Conservation (phyloP, 2,329 filamentous ascomycete genomes). For the Dactylonectria estremocensis region DNA sequence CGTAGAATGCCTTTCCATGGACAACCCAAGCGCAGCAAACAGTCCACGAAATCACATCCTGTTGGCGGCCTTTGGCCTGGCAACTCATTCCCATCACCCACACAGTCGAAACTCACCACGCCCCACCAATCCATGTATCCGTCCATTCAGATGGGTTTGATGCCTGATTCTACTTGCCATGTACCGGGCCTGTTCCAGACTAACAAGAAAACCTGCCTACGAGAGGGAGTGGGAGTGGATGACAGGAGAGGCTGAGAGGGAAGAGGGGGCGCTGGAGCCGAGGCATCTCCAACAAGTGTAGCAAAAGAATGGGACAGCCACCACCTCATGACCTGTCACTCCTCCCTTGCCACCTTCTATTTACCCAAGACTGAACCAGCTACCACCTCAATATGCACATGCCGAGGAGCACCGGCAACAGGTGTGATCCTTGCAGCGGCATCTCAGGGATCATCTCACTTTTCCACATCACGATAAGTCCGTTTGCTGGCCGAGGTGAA, state of each 20-base stretch:
- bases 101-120: constrained; percentile 5
- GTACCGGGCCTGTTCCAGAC: constrained; percentile 21
- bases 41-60: neutral
- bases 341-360: neutral
- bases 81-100: neutral
- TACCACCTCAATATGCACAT: neutral
- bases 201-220: constrained; percentile 9
- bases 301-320: neutral
- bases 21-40: neutral
- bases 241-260: neutral
- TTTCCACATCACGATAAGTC: neutral
- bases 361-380: neutral
- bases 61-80: neutral
- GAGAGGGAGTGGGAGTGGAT: neutral
- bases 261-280: neutral
- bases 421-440: neutral
- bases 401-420: constrained; percentile 10
- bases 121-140: constrained; percentile 12
- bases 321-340: neutral
- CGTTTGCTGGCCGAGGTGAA: neutral
- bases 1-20: neutral
- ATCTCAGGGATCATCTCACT: constrained; percentile 6
- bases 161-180: neutral
- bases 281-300: neutral
- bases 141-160: constrained; percentile 4